These are phyloP conservation scores for Globisporangium echinulatum DNA, from an alignment of 352 stramenopile species.

Conservation along the genomic window DNA sequence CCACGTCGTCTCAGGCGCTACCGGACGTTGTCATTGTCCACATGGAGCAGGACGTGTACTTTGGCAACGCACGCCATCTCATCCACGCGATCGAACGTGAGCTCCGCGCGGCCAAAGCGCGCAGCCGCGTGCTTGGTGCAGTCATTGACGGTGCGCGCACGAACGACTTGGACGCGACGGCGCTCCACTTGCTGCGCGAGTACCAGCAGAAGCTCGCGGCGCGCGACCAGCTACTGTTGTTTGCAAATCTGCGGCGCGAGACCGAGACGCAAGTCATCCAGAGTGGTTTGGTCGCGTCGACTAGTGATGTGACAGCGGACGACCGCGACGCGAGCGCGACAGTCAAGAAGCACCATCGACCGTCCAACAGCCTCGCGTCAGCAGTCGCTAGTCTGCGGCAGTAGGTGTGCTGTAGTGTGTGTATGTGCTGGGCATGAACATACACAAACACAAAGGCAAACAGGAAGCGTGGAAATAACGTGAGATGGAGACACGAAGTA, in stretches of 20 bases:
- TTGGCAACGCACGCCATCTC: slow-evolving; percentile 62
- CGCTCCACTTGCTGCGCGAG: slow-evolving; percentile 14
- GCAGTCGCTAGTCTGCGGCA: slow-evolving; percentile 1
- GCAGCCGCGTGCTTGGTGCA: slow-evolving; percentile 17
- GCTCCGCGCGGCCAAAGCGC: slow-evolving; percentile 27
- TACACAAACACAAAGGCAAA: too few species aligned
- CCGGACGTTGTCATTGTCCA: slow-evolving; percentile 49
- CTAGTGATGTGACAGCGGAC: not conserved
- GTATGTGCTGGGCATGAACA: too few species aligned
- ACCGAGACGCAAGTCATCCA: slow-evolving; percentile 5
- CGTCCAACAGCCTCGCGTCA: slow-evolving; percentile 1
- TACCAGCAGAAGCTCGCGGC: slow-evolving; percentile 5
- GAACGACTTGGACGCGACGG: slow-evolving; percentile 14
- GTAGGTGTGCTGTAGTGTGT: not conserved
- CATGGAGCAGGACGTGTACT: slow-evolving; percentile 65
- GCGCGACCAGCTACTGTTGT: slow-evolving; percentile 9
- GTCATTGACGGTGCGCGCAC: slow-evolving; percentile 27
- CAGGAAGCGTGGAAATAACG: not conserved
- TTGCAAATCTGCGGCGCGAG: slow-evolving; percentile 10
- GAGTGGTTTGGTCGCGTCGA: slow-evolving; percentile 1
- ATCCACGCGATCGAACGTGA: slow-evolving; percentile 42
- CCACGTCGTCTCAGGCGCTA: slow-evolving; percentile 12
- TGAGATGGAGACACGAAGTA: not conserved
- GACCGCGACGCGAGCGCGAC: not conserved
- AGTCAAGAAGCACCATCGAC: slow-evolving; percentile 1